Conservation (phyloP, 306 rosid genomes). For the Pachyrhizus erosus region DNA sequence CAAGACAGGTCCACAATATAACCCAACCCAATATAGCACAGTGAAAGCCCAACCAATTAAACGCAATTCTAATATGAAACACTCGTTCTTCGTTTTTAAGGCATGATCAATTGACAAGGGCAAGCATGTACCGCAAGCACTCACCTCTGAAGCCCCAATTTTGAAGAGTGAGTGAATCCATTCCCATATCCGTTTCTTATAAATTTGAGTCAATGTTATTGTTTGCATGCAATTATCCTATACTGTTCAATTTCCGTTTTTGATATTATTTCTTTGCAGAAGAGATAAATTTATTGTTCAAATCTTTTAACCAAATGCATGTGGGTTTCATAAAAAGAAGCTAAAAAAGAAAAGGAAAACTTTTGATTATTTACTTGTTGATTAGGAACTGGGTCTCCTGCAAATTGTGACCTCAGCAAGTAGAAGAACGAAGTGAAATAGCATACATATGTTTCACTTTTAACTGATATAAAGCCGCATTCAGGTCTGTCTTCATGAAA, state of each 20-base stretch:
- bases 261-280: not conserved
- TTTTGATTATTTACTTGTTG: not conserved
- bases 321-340: constrained; percentile 1
- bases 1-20: not conserved
- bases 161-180: constrained; percentile 13
- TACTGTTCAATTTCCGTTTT: not conserved
- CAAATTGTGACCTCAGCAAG: not conserved
- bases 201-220: not conserved
- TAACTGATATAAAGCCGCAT: not conserved
- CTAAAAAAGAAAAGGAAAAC: not conserved
- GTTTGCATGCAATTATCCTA: constrained; percentile 9
- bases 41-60: not conserved
- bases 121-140: not conserved
- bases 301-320: constrained; percentile 7
- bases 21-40: not conserved
- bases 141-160: not conserved
- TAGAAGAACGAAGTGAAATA: not conserved
- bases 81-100: not conserved
- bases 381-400: not conserved
- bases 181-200: not conserved
- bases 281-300: not conserved
- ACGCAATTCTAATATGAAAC: not conserved
- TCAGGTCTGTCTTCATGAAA: not conserved
- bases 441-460: not conserved
- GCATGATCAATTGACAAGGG: not conserved